Conservation (phyloP, 495 filamentous ascomycete genomes). For the Penicillium roqueforti region DNA sequence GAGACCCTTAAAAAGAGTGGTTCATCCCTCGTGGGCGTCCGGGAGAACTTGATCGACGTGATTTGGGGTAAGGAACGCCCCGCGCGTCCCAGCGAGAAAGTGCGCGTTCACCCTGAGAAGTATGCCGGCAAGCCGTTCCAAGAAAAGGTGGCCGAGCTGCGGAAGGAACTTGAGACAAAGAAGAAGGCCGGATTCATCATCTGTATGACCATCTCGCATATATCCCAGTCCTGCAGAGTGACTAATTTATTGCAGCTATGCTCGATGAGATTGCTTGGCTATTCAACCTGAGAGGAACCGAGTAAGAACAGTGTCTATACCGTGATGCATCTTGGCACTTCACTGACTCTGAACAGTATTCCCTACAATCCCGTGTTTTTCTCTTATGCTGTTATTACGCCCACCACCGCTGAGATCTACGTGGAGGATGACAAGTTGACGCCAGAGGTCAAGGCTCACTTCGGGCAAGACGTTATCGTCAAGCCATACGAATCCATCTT, state of each 20-base stretch:
- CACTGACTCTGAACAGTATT: constrained; percentile 53
- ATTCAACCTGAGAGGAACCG: constrained; percentile 91
- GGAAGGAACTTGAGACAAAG: constrained; percentile 89
- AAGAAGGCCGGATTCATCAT: constrained; percentile 84
- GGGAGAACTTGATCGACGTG: constrained; percentile 78
- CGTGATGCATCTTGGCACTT: background rate
- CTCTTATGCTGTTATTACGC: constrained; percentile 88
- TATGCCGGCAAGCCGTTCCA: constrained; percentile 80
- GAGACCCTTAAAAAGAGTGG: constrained; percentile 86
- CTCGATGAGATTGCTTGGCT: constrained; percentile 98
- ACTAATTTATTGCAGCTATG: constrained; percentile 54
- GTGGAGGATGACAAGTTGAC: constrained; percentile 75
- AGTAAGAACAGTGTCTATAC: constrained; percentile 46
- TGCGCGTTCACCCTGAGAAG: constrained; percentile 64
- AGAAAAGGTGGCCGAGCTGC: constrained; percentile 79
- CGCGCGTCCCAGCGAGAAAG: constrained; percentile 66
- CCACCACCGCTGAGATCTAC: constrained; percentile 77
- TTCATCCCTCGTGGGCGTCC: constrained; percentile 63
- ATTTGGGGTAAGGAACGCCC: constrained; percentile 80
- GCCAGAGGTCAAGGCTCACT: constrained; percentile 62
- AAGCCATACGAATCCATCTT: constrained; percentile 86
- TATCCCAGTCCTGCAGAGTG: background rate
- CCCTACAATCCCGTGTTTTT: constrained; percentile 99
- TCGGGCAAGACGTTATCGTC: constrained; percentile 67
- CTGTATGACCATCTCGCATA: constrained; percentile 44